These are phyloP conservation scores for Coniochaeta sp. DNA, from an alignment of 2,329 filamentous ascomycete genomes.

Conservation along the genomic window DNA sequence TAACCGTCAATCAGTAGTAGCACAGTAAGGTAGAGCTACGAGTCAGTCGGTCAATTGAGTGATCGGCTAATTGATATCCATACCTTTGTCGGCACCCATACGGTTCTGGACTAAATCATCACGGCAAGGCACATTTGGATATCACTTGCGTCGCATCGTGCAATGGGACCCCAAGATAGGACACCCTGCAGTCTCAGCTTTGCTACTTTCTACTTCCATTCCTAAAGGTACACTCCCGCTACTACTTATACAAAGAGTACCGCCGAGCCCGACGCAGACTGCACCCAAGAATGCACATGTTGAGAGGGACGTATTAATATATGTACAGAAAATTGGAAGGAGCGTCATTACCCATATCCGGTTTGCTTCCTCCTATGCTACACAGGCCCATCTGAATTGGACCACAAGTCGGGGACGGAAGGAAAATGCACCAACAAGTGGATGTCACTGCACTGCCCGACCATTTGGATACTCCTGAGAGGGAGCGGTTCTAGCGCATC, in stretches of 20 bases:
- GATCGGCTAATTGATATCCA: no score
- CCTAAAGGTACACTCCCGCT: neutral
- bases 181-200: no score
- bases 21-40: no score
- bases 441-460: neutral
- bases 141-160: no score
- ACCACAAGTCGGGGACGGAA: neutral
- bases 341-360: neutral
- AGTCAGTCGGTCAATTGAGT: no score
- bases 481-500: constrained; percentile 13
- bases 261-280: neutral
- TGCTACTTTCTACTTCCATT: neutral
- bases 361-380: neutral
- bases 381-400: constrained; percentile 3
- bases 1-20: no score
- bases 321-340: neutral
- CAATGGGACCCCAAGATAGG: no score
- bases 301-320: neutral
- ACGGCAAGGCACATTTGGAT: neutral
- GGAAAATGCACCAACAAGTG: neutral
- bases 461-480: neutral
- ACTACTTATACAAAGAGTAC: neutral
- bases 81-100: no score
- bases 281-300: neutral
- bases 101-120: neutral